phyloP scores from a whole-genome alignment of 2,329 filamentous ascomycete species.

The Catunica adiposa region DNA sequence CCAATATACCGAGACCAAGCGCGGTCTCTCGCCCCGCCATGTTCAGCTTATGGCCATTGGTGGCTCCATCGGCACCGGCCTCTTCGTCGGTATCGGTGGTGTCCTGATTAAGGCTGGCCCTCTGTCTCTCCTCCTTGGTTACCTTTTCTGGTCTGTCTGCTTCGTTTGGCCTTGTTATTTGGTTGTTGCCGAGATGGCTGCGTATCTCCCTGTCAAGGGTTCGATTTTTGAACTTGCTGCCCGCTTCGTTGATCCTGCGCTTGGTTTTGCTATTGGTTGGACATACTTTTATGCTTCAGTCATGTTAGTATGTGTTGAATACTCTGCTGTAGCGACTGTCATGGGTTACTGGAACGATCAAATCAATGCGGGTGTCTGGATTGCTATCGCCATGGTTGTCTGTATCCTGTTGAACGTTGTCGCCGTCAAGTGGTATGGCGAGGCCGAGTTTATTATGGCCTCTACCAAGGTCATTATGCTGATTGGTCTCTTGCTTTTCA shows the following conservation, averaged over 20 bases:
- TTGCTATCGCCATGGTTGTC: conserved; percentile 29
- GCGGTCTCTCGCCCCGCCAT: conserved; percentile 21
- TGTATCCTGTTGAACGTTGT: conserved; percentile 32
- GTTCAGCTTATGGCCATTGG: conserved; percentile 35
- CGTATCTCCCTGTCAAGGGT: conserved; percentile 37
- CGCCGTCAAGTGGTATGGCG: conserved; percentile 28
- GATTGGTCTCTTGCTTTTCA: conserved; percentile 42
- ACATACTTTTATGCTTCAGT: conserved; percentile 33
- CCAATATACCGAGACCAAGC: conserved; percentile 12
- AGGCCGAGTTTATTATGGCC: conserved; percentile 38
- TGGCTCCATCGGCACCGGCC: conserved; percentile 30
- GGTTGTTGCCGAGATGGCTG: conserved; percentile 40
- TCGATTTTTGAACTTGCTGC: conserved; percentile 38
- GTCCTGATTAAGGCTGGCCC: conserved; percentile 27
- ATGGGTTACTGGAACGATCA: conserved; percentile 28
- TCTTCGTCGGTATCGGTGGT: conserved; percentile 30
- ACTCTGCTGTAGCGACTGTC: conserved; percentile 28
- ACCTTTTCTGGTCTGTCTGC: conserved; percentile 28
- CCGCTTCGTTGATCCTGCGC: conserved; percentile 38
- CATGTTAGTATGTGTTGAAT: conserved; percentile 31
- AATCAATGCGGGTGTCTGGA: conserved; percentile 32
- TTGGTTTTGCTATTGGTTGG: conserved; percentile 40
- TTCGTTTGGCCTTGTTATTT: conserved; percentile 29
- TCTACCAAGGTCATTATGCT: conserved; percentile 33
- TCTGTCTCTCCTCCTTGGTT: conserved; percentile 28